Evolutionary conservation across 495 filamentous ascomycete genomes (phyloP).

Genomic region (Xylaria longipes): DNA sequence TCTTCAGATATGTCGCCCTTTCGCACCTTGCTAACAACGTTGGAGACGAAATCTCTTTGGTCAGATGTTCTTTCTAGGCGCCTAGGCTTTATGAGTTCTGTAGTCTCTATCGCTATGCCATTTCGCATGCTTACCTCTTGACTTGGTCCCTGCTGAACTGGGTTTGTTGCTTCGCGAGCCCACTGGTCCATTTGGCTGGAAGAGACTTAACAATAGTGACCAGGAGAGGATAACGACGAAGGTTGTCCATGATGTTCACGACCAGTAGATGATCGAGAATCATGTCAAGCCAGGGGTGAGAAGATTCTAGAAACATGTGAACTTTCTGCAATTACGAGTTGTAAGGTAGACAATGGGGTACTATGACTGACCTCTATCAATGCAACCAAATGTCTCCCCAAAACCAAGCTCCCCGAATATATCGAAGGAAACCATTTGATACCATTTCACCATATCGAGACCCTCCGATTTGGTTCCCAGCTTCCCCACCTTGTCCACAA

Average conservation of each 20-base stretch:
- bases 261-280: background rate
- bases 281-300: constrained; percentile 1
- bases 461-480: background rate
- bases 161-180: constrained; percentile 9
- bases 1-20: constrained; percentile 31
- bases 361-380: background rate
- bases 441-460: constrained; percentile 5
- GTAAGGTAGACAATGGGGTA: background rate
- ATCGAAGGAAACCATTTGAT: constrained; percentile 6
- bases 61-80: constrained; percentile 19
- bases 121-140: constrained; percentile 7
- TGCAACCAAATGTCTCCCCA: constrained; percentile 1
- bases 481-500: background rate
- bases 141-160: constrained; percentile 20
- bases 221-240: constrained; percentile 21
- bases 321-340: background rate
- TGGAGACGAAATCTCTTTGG: constrained; percentile 37
- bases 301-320: background rate
- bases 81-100: background rate
- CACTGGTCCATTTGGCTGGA: constrained; percentile 17
- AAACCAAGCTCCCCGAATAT: constrained; percentile 5
- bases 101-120: background rate
- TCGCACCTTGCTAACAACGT: constrained; percentile 31
- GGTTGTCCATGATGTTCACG: constrained; percentile 23
- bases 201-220: constrained; percentile 17